These are phyloP conservation scores for Pseudocercospora musae DNA, from an alignment of 2,329 filamentous ascomycete species.

Conservation along the genomic window DNA sequence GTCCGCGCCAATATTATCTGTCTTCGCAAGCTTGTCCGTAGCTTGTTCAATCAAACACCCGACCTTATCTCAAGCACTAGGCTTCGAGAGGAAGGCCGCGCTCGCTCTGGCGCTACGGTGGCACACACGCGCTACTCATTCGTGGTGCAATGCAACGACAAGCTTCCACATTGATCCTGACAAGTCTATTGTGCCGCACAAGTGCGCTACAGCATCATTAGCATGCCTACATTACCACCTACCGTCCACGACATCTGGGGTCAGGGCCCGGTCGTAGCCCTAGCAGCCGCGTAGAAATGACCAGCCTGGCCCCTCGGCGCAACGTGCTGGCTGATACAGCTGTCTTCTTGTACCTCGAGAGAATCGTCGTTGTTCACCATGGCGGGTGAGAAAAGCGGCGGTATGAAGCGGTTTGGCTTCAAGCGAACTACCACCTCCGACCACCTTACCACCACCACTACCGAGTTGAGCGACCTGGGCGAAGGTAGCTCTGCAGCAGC, in stretches of 20 bases:
- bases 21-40: too few species aligned
- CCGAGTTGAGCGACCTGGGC: constrained; percentile 13
- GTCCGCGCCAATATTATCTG: too few species aligned
- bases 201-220: too few species aligned
- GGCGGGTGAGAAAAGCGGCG: constrained; percentile 14
- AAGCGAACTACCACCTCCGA: constrained; percentile 25
- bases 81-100: neutral
- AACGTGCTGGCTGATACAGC: neutral
- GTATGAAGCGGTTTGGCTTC: constrained; percentile 25
- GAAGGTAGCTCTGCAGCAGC: constrained; percentile 3
- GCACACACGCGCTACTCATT: neutral
- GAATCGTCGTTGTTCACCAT: constrained; percentile 2
- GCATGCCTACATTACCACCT: too few species aligned
- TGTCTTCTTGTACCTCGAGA: too few species aligned
- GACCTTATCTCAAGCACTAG: neutral
- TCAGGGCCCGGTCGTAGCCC: neutral
- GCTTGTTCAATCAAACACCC: neutral
- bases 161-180: neutral
- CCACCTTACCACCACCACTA: constrained; percentile 9
- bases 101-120: too few species aligned
- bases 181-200: neutral
- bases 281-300: neutral
- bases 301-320: neutral
- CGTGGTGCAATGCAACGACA: neutral
- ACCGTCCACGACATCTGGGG: neutral